phyloP scores from a whole-genome alignment of 2,329 filamentous ascomycete species.

The Colletotrichum spaethianum region DNA sequence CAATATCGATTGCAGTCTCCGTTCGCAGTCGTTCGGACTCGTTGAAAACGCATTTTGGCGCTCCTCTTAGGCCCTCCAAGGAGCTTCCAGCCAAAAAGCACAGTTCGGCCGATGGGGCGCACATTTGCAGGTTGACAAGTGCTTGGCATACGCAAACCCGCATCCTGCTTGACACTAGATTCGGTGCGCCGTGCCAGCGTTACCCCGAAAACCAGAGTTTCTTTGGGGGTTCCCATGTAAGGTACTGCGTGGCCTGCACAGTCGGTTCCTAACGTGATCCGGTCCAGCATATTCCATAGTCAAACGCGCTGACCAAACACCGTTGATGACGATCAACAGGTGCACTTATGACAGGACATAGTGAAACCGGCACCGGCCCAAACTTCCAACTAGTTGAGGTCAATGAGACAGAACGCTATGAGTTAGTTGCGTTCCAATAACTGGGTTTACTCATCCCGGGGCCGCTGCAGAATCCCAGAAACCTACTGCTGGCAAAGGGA shows the following conservation, averaged over 20 bases:
- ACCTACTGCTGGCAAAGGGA: constrained; percentile 10
- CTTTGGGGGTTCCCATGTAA: constrained; percentile 31
- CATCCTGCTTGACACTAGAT: constrained; percentile 20
- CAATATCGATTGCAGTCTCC: neutral
- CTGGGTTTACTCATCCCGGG: constrained; percentile 24
- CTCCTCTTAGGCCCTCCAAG: neutral
- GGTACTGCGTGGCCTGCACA: constrained; percentile 26
- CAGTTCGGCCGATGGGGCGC: constrained; percentile 22
- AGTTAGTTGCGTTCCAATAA: constrained; percentile 10
- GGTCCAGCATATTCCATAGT: constrained; percentile 8
- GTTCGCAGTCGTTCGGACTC: neutral
- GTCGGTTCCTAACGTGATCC: neutral
- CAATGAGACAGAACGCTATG: constrained; percentile 18
- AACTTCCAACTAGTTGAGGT: neutral
- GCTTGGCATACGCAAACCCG: constrained; percentile 33
- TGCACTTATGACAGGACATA: constrained; percentile 2
- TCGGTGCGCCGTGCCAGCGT: constrained; percentile 23
- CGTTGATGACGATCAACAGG: constrained; percentile 16
- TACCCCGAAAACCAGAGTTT: constrained; percentile 6
- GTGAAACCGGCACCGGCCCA: constrained; percentile 18
- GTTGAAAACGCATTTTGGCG: neutral
- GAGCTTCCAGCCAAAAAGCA: constrained; percentile 24
- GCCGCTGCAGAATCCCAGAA: constrained; percentile 35
- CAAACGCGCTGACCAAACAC: constrained; percentile 13
- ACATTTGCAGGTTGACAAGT: constrained; percentile 26